Evolutionary conservation across 768 basidiomycete genomes (phyloP).

Genomic region (Heimioporus sp.): DNA sequence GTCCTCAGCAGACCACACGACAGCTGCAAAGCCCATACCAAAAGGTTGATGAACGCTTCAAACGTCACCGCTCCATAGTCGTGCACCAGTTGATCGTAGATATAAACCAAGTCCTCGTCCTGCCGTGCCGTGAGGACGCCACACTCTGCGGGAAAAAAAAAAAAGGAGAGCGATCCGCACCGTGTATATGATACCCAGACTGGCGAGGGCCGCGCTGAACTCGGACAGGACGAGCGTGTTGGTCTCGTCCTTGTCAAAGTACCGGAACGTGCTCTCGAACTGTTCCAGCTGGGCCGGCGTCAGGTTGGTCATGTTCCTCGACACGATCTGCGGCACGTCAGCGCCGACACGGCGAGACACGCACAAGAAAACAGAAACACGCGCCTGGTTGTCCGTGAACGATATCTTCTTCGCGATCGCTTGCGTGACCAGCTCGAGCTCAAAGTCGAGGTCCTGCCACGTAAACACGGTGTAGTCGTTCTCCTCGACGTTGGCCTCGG

Average conservation of each 20-base stretch:
- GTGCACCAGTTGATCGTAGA: slow-evolving; percentile 74
- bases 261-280: slow-evolving; percentile 95
- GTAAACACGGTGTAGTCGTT: slow-evolving; percentile 95
- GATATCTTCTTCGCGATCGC: slow-evolving; percentile 87
- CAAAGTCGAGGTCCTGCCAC: slow-evolving; percentile 85
- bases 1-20: background rate
- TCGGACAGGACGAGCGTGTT: slow-evolving; percentile 85
- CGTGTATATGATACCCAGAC: slow-evolving; percentile 90
- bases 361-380: background rate
- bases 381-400: slow-evolving; percentile 94
- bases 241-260: slow-evolving; percentile 92
- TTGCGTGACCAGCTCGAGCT: slow-evolving; percentile 78
- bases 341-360: background rate
- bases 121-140: slow-evolving; percentile 20
- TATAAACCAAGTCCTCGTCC: slow-evolving; percentile 86
- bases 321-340: slow-evolving; percentile 67
- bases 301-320: slow-evolving; percentile 89
- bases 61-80: slow-evolving; percentile 90
- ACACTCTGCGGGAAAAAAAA: background rate
- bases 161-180: slow-evolving; percentile 36
- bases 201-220: slow-evolving; percentile 92
- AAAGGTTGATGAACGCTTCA: slow-evolving; percentile 90
- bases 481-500: slow-evolving; percentile 89
- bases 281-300: slow-evolving; percentile 96
- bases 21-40: slow-evolving; percentile 50